A percentile compares a stretch with the other conserved stretches of the same genome.
phyloP scores from a whole-genome alignment of 139 green algal genomes.

The Spirogloea muscicola region DNA sequence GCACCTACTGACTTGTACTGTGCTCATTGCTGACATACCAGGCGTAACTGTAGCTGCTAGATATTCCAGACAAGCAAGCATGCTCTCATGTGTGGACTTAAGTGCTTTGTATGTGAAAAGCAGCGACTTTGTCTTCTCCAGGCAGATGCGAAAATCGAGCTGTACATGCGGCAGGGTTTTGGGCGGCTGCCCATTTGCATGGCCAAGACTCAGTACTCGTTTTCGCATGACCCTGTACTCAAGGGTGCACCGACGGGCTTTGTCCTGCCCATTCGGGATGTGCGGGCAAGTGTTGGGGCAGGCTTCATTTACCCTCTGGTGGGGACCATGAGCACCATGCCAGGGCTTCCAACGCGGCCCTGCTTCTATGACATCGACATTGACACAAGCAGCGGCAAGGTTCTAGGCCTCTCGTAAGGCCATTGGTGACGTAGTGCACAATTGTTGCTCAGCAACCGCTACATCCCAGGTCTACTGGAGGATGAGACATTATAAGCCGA shows the following conservation, averaged over 20 bases:
- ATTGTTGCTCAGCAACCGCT: no score
- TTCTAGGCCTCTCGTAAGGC: constrained; percentile 47
- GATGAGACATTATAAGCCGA: no score
- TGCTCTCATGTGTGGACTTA: no score
- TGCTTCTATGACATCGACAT: constrained; percentile 52
- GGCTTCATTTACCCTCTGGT: constrained; percentile 90
- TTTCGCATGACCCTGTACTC: constrained; percentile 71
- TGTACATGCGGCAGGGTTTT: constrained; percentile 82
- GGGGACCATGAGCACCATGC: constrained; percentile 91
- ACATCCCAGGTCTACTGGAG: no score
- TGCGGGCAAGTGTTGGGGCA: constrained; percentile 79
- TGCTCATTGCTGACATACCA: no score
- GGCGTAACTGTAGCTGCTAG: no score
- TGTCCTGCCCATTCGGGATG: constrained; percentile 80
- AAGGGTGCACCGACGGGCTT: constrained; percentile 80
- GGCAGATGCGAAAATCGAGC: constrained; percentile 61
- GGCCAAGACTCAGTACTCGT: constrained; percentile 98
- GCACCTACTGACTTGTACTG: background rate
- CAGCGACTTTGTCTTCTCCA: background rate
- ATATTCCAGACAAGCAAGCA: no score
- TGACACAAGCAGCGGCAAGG: constrained; percentile 20
- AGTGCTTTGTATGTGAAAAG: background rate
- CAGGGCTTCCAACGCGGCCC: constrained; percentile 50
- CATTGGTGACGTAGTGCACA: no score
- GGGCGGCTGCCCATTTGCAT: constrained; percentile 94